Percentiles rank a stretch among this genome's conserved stretches.
Conservation (phyloP, 169 alveolate species). For the Ichthyophthirius multifiliis region DNA sequence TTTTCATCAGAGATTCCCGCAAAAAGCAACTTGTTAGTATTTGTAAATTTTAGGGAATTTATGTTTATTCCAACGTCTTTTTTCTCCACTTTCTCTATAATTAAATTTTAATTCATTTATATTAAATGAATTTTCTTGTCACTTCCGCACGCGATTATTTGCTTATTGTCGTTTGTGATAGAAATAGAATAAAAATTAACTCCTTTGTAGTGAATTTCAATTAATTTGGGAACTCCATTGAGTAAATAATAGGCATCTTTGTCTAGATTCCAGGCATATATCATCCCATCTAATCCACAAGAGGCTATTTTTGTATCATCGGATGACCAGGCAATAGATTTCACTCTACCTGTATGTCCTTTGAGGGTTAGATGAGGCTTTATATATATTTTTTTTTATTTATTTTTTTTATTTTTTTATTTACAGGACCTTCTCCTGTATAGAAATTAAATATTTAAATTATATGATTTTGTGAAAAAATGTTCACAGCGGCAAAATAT, state of each 20-base stretch:
- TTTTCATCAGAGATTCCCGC: constrained; percentile 33
- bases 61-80: constrained; percentile 17
- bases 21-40: constrained; percentile 27
- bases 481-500: constrained; percentile 90
- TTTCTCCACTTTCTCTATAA: not conserved
- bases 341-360: constrained; percentile 81
- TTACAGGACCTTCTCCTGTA: constrained; percentile 85
- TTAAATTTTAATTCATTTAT: not conserved
- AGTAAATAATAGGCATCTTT: constrained; percentile 3
- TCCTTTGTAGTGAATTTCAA: constrained; percentile 32
- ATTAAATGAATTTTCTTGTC: constrained; percentile 12
- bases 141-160: constrained; percentile 13
- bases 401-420: not conserved
- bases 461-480: constrained; percentile 47
- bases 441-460: constrained; percentile 87
- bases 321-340: constrained; percentile 86
- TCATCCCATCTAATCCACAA: constrained; percentile 89
- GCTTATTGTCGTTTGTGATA: constrained; percentile 15
- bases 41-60: constrained; percentile 12
- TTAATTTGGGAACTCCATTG: constrained; percentile 9
- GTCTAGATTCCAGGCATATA: constrained; percentile 81
- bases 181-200: constrained; percentile 8
- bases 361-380: constrained; percentile 59
- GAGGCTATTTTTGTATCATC: constrained; percentile 89
- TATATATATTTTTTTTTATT: no score